Percentiles rank a stretch among this genome's conserved stretches.
These are phyloP conservation scores for Phytopythium litorale DNA, from an alignment of 352 stramenopile species.

Conservation along the genomic window DNA sequence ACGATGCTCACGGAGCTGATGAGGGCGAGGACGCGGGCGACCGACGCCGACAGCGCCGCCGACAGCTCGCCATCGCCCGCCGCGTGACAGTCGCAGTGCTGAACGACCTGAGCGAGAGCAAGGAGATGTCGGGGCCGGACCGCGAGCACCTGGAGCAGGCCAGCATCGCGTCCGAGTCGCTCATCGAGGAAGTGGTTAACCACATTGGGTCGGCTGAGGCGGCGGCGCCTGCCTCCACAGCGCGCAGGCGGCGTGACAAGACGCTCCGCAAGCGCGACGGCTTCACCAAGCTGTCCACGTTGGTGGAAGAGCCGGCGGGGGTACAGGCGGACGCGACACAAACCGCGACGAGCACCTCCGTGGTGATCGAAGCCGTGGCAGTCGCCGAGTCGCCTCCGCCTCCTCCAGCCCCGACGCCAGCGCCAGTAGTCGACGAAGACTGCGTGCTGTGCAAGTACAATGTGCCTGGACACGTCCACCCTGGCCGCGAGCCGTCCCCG, in stretches of 20 bases:
- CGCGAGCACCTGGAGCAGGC: conserved; percentile 37
- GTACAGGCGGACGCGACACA: conserved; percentile 2
- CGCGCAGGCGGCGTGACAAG: conserved; percentile 33
- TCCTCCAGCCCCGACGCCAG: conserved; percentile 14
- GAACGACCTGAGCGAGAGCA: conserved; percentile 34
- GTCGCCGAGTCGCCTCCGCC: conserved; percentile 3
- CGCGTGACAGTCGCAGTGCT: conserved; percentile 50
- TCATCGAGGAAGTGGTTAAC: conserved; percentile 16
- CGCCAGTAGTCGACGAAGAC: conserved; percentile 16
- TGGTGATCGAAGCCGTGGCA: neutral
- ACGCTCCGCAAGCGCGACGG: conserved; percentile 39
- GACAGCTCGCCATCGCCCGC: conserved; percentile 13
- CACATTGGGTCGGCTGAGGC: conserved; percentile 4
- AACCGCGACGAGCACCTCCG: neutral
- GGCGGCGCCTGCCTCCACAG: neutral
- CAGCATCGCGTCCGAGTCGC: conserved; percentile 22
- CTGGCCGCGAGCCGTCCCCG: conserved; percentile 8
- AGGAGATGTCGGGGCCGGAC: conserved; percentile 31
- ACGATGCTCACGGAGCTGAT: neutral
- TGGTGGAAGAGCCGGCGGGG: conserved; percentile 40
- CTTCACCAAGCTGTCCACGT: conserved; percentile 29
- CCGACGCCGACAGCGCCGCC: neutral
- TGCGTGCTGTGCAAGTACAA: conserved; percentile 64
- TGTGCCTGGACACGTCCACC: conserved; percentile 50
- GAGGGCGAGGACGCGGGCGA: neutral